A percentile compares a stretch with the other conserved stretches of the same genome.
These are phyloP conservation scores for Clathrus columnatus DNA, from an alignment of 768 basidiomycete genomes.

Conservation along the genomic window DNA sequence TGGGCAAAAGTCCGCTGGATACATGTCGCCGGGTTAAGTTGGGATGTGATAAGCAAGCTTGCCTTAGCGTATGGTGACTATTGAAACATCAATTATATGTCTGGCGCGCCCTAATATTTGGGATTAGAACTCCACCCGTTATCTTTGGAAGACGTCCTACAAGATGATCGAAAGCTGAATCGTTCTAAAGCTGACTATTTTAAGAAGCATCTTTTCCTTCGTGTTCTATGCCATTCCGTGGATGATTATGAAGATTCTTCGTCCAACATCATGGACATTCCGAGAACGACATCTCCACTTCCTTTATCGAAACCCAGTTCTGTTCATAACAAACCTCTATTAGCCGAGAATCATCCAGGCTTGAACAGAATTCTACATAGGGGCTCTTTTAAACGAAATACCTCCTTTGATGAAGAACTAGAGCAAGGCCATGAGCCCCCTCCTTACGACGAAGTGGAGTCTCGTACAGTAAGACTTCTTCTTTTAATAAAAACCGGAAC, in stretches of 20 bases:
- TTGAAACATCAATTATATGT: background rate
- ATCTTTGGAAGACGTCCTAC: conserved; percentile 61
- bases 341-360: conserved; percentile 23
- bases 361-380: conserved; percentile 20
- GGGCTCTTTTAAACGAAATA: conserved; percentile 5
- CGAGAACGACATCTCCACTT: conserved; percentile 26
- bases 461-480: conserved; percentile 2
- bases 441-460: background rate
- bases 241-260: background rate
- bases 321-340: conserved; percentile 22
- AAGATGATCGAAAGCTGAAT: conserved; percentile 33
- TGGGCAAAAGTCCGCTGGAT: conserved; percentile 73
- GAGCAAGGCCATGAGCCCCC: conserved; percentile 6
- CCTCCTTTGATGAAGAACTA: conserved; percentile 4
- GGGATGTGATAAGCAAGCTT: conserved; percentile 65
- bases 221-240: conserved; percentile 59
- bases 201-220: conserved; percentile 58
- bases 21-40: conserved; percentile 56
- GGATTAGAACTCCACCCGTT: conserved; percentile 56
- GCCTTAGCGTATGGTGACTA: conserved; percentile 53
- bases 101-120: background rate
- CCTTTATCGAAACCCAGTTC: conserved; percentile 19
- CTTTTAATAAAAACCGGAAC: background rate
- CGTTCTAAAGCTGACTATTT: conserved; percentile 71
- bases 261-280: conserved; percentile 20